Evolutionary conservation across 495 filamentous ascomycete genomes (phyloP), one percentile per base, ranked within the genome.

Genomic region (Chaetomium cochliodes): DNA sequence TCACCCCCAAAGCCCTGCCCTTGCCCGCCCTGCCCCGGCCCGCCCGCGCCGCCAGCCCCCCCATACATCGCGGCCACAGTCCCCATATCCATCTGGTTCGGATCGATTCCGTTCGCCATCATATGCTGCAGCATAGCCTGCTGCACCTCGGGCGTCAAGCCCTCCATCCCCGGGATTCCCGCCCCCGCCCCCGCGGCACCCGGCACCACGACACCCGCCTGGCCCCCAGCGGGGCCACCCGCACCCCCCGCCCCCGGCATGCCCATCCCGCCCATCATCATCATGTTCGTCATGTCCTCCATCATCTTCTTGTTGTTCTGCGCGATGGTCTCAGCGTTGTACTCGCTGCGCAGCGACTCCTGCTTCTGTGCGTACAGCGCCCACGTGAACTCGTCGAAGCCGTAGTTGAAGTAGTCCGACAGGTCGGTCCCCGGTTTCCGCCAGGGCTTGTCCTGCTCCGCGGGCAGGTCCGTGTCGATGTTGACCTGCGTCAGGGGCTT

Each of bases 311-410:
- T 93, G 65, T 91, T 89, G 62, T 87, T 87, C 50, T 81, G 78
- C 9, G 91, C 86, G 41, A 85, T 78, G 58, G 79, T 78, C 18
- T 85, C 83, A 46, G 77, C 76, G 67, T 77, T 81, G 72, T 80
- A 88, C 64, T 92, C 90, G 60, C 85, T 86, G 20, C 89, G 84
- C 62, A 96, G 78, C 5, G 83, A 81, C 61, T 91, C 87, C 72
- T 98, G 96, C 70, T 96, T 96, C 65, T 92, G 77, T 33, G 93
- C 93, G 77, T 98, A 98, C 64, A 91, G 86, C 30, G 93, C 90
- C 94, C 94, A 98, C 18, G 96, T 97, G 74, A 98, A 98, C 76
- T 98, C 94, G 78, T 98, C 94, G 67, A 98, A 98, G 42, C 96
- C 96, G 79, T 98, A 98, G 79, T 98, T 98, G 84, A 98, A 98